Evolutionary conservation across 108 stramenopile species (phyloP).

Genomic region (Nannochloropsis gaditana): DNA sequence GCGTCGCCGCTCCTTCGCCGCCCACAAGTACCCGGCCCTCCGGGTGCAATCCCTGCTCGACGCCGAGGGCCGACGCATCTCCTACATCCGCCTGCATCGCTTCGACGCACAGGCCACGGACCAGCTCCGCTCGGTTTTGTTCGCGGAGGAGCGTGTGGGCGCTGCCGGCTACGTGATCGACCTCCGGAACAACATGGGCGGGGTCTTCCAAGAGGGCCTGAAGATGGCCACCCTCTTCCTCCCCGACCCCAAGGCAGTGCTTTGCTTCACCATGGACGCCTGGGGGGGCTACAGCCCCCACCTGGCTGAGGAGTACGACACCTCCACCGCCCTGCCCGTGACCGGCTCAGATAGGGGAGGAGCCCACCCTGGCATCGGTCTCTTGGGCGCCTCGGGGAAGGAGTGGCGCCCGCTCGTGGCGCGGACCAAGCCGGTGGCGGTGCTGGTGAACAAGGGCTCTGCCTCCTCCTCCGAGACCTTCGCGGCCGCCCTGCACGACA

Average conservation of each 20-base stretch:
- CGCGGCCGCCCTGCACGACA: constrained; percentile 27
- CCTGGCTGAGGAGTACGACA: constrained; percentile 22
- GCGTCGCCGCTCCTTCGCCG: neutral
- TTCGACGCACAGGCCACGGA: neutral
- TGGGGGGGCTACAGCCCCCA: constrained; percentile 25
- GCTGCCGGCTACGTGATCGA: neutral
- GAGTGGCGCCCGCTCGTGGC: neutral
- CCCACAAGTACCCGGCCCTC: neutral
- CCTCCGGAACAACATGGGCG: constrained; percentile 32
- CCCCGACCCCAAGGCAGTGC: neutral
- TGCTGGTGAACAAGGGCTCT: constrained; percentile 26
- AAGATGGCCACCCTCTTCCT: constrained; percentile 11
- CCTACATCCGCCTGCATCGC: constrained; percentile 2
- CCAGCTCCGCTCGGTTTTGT: neutral
- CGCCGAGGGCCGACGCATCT: neutral
- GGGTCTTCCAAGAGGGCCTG: constrained; percentile 18
- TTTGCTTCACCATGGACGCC: constrained; percentile 22
- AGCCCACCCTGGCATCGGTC: neutral
- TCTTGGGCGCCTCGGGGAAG: neutral
- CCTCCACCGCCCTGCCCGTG: neutral
- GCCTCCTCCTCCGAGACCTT: constrained; percentile 26
- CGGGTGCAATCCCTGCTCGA: neutral
- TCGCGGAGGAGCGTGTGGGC: neutral
- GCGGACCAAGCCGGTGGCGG: neutral
- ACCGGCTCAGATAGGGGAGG: neutral